Base-by-base conservation (phyloP, 768 basidiomycete genomes). In the Lanmaoa rubissima region DNA sequence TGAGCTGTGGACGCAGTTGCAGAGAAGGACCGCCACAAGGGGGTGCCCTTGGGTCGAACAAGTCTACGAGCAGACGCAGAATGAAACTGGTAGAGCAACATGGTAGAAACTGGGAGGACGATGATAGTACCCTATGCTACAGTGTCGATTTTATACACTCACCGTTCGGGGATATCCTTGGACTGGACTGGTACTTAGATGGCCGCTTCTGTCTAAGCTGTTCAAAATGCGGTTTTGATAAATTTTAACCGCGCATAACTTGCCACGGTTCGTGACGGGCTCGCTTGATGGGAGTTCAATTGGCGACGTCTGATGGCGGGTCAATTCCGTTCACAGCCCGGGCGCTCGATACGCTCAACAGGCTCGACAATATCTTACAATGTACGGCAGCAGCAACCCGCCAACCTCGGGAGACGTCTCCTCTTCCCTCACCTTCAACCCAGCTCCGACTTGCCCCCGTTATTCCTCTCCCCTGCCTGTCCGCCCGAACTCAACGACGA, bases 341-440 rank as follows among this genome's bases (percentile, higher is more conserved):
- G 48, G 14, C 59, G 45, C 38, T 68, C 68, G 19, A 49, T 45
- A 28, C 69, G 62, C 36, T 71, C 72, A 13, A 40, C 66, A 5
- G 40, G 61, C 42, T 73, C 70, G 42, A 58, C 61, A 7, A 28
- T 55, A 2, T 71, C 72, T 10, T 40, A 40, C 44, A 62, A 56
- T 14, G 52, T 13, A 6, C 58, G 60, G 41, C 65, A 52, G 28
- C 69, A 64, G 46, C 73, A 50, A 12, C 76, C 67, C 31, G 65
- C 73, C 4, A 72, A 76, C 26, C 76, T 84, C 31, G 74, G 82
- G 1, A 74, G 75, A 51, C 85, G 88, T 17, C 81, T 90, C 12
- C 80, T 90, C 48, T 89, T 90, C 66, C 87, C 85, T 8, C 61
- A 79, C 13, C 72, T 79, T 28, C 67, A 70, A 5, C 71, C 76